These are phyloP conservation scores for Fusarium graminum DNA, from an alignment of 2,329 filamentous ascomycete species.

Conservation along the genomic window DNA sequence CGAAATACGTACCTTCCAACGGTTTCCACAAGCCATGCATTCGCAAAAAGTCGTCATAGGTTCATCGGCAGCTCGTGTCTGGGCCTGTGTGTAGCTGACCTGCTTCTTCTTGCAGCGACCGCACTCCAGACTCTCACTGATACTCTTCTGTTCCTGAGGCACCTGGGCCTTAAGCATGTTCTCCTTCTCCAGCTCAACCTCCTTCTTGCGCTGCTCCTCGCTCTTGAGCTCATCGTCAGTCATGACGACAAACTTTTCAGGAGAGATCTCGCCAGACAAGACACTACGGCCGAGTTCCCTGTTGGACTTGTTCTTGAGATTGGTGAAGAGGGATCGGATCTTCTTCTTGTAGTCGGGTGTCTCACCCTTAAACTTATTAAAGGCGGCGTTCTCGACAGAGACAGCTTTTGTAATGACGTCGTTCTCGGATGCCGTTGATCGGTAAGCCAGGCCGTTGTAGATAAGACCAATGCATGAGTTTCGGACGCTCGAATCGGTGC, in stretches of 20 bases:
- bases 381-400: constrained; percentile 86
- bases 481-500: constrained; percentile 79
- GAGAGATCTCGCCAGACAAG: constrained; percentile 77
- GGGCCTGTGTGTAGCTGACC: constrained; percentile 95
- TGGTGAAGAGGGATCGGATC: constrained; percentile 92
- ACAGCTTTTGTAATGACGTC: constrained; percentile 80
- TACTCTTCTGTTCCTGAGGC: constrained; percentile 89
- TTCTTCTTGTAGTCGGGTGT: constrained; percentile 84
- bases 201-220: constrained; percentile 80
- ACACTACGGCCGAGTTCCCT: constrained; percentile 80
- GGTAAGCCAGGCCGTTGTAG: constrained; percentile 87
- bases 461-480: constrained; percentile 91
- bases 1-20: constrained; percentile 73
- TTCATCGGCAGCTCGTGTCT: constrained; percentile 95
- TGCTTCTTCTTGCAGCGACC: constrained; percentile 93
- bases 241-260: constrained; percentile 86
- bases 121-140: constrained; percentile 89
- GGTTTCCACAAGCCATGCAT: constrained; percentile 76
- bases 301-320: constrained; percentile 94
- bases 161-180: constrained; percentile 99
- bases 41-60: constrained; percentile 85
- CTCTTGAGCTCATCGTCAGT: constrained; percentile 91
- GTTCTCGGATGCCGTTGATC: constrained; percentile 77
- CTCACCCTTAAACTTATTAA: constrained; percentile 76
- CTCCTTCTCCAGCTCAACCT: constrained; percentile 83